phyloP scores from a whole-genome alignment of 169 alveolate species.

The Plasmodium berghei region DNA sequence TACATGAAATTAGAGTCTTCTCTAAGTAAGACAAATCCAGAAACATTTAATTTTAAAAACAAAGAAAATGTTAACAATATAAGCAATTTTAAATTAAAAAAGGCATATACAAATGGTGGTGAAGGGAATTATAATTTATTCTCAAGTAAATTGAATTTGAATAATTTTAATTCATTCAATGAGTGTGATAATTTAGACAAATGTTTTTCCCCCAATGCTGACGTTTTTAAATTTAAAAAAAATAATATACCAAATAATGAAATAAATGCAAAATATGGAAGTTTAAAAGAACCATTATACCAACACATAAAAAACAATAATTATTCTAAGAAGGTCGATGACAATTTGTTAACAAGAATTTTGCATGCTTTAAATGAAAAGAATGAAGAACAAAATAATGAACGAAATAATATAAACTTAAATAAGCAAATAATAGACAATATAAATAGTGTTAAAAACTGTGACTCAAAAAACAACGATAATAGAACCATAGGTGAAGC shows the following conservation, averaged over 20 bases:
- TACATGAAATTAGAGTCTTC: neutral
- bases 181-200: slow-evolving; percentile 4
- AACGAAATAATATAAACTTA: neutral
- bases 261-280: neutral
- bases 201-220: slow-evolving; percentile 2
- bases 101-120: slow-evolving; percentile 18
- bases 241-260: slow-evolving; percentile 9
- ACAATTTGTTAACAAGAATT: neutral
- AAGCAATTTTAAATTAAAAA: slow-evolving; percentile 28
- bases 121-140: slow-evolving; percentile 13
- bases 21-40: slow-evolving; percentile 2
- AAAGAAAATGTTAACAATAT: neutral
- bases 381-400: neutral
- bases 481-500: neutral
- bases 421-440: neutral
- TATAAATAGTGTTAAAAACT: neutral
- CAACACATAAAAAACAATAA: slow-evolving; percentile 1
- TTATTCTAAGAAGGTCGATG: neutral
- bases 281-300: neutral
- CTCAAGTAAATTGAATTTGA: slow-evolving; percentile 7
- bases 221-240: slow-evolving; percentile 2
- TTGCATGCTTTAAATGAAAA: slow-evolving; percentile 1
- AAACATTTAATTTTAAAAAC: too few relatives aligned
- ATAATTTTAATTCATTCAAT: slow-evolving; percentile 45
- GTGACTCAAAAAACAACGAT: neutral